These are phyloP conservation scores for Strigomonas oncopelti DNA, from an alignment of 208 protist species.

Conservation along the genomic window DNA sequence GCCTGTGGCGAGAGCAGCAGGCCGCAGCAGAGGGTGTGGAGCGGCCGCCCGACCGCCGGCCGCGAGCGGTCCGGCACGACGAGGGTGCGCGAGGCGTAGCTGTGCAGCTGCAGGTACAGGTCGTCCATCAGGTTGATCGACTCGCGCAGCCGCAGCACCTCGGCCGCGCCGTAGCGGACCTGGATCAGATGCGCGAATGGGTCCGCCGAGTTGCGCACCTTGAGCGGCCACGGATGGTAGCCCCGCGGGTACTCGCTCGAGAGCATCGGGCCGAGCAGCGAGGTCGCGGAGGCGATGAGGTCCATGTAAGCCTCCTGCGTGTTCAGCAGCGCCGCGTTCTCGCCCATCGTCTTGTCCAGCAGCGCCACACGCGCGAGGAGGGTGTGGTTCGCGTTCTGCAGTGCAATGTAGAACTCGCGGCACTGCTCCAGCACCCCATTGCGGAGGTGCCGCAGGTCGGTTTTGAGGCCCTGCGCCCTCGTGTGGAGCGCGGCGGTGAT, in stretches of 20 bases:
- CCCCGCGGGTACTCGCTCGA: conserved; percentile 73
- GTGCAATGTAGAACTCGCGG: conserved; percentile 37
- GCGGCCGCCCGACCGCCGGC: conserved; percentile 35
- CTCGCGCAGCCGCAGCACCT: conserved; percentile 63
- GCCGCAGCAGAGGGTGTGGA: conserved; percentile 51
- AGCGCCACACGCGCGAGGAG: conserved; percentile 46
- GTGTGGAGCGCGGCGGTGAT: conserved; percentile 34
- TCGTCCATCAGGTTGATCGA: conserved; percentile 55
- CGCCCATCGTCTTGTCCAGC: conserved; percentile 52
- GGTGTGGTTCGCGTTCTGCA: conserved; percentile 43
- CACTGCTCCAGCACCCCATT: conserved; percentile 44
- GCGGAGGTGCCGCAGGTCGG: conserved; percentile 34
- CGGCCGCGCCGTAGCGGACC: conserved; percentile 53
- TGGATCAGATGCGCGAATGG: conserved; percentile 69
- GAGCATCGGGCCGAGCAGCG: conserved; percentile 76
- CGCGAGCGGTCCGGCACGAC: conserved; percentile 46
- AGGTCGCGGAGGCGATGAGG: conserved; percentile 55
- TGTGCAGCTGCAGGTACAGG: conserved; percentile 64
- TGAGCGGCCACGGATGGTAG: conserved; percentile 86
- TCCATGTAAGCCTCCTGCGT: conserved; percentile 53
- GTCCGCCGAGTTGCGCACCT: conserved; percentile 79
- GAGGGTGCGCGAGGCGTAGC: conserved; percentile 42
- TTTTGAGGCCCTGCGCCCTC: conserved; percentile 34
- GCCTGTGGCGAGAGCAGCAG: conserved; percentile 53
- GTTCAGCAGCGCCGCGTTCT: conserved; percentile 54